Evolutionary conservation across 306 rosid genomes (phyloP), one percentile per base, ranked within the genome.

Genomic region (Senna tora): DNA sequence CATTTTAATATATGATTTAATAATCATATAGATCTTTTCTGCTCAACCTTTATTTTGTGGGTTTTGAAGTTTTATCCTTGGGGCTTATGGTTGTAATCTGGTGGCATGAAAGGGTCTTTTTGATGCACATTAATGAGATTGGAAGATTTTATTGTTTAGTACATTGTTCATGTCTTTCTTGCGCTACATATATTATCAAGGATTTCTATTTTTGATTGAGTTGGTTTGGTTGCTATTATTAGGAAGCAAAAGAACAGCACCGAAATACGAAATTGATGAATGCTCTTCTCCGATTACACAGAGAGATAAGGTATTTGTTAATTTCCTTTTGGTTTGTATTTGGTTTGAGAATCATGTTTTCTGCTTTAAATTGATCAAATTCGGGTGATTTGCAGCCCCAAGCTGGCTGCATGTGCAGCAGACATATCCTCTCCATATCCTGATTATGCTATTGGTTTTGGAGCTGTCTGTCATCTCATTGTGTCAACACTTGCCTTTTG

Each of bases 241-340:
- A 94, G 99, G 99, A 86, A 86, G 77, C 96, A 22, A 88, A 89
- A 83, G 97, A 94, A 85, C 97, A 89, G 85, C 99, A 91, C 78
- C 76, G 97, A 53, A 94, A 86, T 84, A 88, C 97, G 57, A 94
- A 94, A 81, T 79, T 94, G 76, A 81, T 91, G 96, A 87, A 91
- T 79, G 87, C 93, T 38, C 99, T 94, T 69, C 79, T 94, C 72
- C 85, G 89, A 61, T 83, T 94, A 74, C 97, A 94, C 78, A 86
- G 96, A 73, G 99, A 94, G 88, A 93, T 89, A 72, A 94, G 99
- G 99, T 89, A 82, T 55, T 22, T 69, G 58, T 19, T 62, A 17
- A 33, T 50, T 77, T 78, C 56, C 65, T 80, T 82, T 55, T 66
- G 60, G 65, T 62, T 49, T 73, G 46, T 30, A 43, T 68, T 21